Base-by-base conservation (phyloP, 31 red algal genomes). In the Endocladia muricata region DNA sequence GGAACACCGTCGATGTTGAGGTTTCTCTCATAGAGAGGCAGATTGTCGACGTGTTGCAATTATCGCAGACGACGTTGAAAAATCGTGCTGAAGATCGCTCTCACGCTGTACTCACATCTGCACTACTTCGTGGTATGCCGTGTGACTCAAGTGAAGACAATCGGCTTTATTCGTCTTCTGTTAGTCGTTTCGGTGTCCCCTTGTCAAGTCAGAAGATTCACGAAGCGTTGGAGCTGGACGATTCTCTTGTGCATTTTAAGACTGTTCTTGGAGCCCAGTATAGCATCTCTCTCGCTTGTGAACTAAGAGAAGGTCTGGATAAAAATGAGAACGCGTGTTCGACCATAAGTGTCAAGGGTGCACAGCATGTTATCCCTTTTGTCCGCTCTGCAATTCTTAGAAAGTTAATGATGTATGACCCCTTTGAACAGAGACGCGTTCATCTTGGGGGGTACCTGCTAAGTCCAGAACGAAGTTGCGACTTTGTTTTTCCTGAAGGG, bases 311-410 rank as follows among this genome's bases (percentile, higher is more conserved):
- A n/a, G n/a, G n/a, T n/a, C n/a, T n/a, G n/a, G n/a, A n/a, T n/a
- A n/a, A n/a, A n/a, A n/a, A n/a, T n/a, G n/a, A n/a, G n/a, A n/a
- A n/a, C n/a, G n/a, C n/a, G n/a, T n/a, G n/a, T n/a, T n/a, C n/a
- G n/a, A n/a, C 71, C 11, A 33, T 75, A 15, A 36, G 28, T 25
- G 30, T 75, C 3, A 44, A 52, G 7, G 48, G 71, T 23, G 44
- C 59, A 19, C 71, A 44, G 59, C 71, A 75, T 75, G 71, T 75
- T 4, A 33, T 75, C 17, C 71, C 71, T 8, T 75, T 57, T 57
- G 47, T 75, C 9, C 25, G 71, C 21, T 44, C 71, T 37, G 71
- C 71, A 37, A 57, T 75, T 57, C 49, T 75, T 9, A n/a, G n/a
- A n/a, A n/a, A n/a, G n/a, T n/a, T n/a, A n/a, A n/a, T n/a, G n/a